Evolutionary conservation across 495 filamentous ascomycete genomes (phyloP).

Genomic region (Aspergillus heteromorphus): DNA sequence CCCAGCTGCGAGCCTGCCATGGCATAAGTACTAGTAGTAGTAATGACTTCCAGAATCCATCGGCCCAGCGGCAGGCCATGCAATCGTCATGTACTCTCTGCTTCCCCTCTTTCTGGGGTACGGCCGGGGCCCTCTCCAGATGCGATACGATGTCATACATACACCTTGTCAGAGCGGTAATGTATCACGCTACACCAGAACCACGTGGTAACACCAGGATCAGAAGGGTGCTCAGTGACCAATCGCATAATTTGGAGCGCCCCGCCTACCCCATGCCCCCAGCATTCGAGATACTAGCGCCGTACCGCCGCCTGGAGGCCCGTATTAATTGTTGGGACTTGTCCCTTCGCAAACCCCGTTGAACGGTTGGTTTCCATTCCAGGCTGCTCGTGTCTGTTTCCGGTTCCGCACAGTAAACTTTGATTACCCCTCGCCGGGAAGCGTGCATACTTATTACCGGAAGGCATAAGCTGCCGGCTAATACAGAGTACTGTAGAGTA

Average conservation of each 20-base stretch:
- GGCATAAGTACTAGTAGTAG: no score
- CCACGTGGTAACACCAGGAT: slow-evolving; percentile 19
- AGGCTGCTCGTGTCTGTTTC: neutral
- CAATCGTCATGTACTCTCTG: neutral
- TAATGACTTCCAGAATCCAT: neutral
- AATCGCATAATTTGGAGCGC: slow-evolving; percentile 13
- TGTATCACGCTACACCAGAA: slow-evolving; percentile 12
- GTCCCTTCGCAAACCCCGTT: neutral
- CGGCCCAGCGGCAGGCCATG: neutral
- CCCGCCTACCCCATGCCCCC: slow-evolving; percentile 14
- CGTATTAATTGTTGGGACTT: neutral
- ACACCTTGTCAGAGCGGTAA: neutral
- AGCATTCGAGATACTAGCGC: slow-evolving; percentile 15
- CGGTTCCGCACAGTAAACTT: neutral
- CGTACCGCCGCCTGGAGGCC: neutral
- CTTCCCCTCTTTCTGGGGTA: neutral
- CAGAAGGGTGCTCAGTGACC: slow-evolving; percentile 3
- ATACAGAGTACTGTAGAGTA: no score
- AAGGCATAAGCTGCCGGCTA: neutral
- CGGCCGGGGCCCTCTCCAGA: neutral
- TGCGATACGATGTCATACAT: neutral
- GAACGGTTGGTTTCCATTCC: neutral
- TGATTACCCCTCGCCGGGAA: neutral
- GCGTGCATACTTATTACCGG: neutral
- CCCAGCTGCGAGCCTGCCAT: neutral